Conservation (phyloP, 352 stramenopile species). For the Halophytophthora batemanensis region DNA sequence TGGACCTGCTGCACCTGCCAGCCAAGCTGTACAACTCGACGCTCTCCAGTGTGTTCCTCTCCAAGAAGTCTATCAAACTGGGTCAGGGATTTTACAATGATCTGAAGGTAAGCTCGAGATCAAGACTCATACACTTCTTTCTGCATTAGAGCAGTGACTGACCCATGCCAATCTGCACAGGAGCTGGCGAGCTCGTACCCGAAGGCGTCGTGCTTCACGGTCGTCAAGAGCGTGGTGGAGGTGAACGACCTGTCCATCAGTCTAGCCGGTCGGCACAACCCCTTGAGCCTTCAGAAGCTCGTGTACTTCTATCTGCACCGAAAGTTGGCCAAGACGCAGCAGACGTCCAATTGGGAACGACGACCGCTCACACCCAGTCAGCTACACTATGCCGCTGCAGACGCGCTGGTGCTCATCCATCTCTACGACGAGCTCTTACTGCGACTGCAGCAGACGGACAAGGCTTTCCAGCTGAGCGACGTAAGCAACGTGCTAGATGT, state of each 20-base stretch:
- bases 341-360: constrained; percentile 77
- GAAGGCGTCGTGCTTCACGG: constrained; percentile 60
- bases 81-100: constrained; percentile 65
- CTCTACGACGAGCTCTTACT: constrained; percentile 56
- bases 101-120: constrained; percentile 43
- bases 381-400: constrained; percentile 67
- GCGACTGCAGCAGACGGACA: constrained; percentile 24
- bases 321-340: constrained; percentile 72
- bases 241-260: constrained; percentile 73
- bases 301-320: constrained; percentile 69
- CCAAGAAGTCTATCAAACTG: constrained; percentile 62
- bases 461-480: constrained; percentile 41
- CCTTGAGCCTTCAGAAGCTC: constrained; percentile 74
- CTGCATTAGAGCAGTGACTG: neutral
- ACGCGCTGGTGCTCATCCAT: constrained; percentile 71
- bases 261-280: constrained; percentile 42
- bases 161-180: constrained; percentile 5
- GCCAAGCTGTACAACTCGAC: constrained; percentile 62
- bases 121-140: no score
- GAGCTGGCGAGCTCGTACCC: constrained; percentile 63
- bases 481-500: constrained; percentile 65
- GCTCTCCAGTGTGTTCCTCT: constrained; percentile 57
- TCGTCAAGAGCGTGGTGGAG: constrained; percentile 65
- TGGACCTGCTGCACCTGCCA: constrained; percentile 59
- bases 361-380: constrained; percentile 51